A percentile compares a stretch with the other conserved stretches of the same genome.
phyloP scores from a whole-genome alignment of 805 yeast genomes.

The Candida quercuum region DNA sequence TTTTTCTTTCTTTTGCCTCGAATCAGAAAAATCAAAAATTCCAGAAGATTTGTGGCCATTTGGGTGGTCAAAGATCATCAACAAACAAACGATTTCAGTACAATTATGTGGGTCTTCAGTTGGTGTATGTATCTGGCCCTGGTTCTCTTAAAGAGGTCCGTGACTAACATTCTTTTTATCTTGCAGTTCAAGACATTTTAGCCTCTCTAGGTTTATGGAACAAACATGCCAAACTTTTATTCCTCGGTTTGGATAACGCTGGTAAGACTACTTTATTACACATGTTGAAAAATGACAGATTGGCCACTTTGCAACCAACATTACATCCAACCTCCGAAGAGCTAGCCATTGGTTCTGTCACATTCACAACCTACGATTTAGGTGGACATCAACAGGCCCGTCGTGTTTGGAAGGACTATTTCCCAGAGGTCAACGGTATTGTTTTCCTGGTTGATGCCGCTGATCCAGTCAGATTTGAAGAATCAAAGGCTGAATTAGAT shows the following conservation, averaged over 20 bases:
- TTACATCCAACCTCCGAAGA: slow-evolving; percentile 99
- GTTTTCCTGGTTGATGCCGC: slow-evolving; percentile 97
- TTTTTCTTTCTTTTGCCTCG: no score
- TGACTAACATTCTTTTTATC: neutral
- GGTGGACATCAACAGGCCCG: slow-evolving; percentile 99
- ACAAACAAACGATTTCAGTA: neutral
- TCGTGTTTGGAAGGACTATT: slow-evolving; percentile 98
- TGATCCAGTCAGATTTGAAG: slow-evolving; percentile 91
- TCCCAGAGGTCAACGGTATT: slow-evolving; percentile 98
- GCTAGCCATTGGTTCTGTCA: slow-evolving; percentile 90
- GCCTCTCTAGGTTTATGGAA: slow-evolving; percentile 82
- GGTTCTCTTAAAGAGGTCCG: no score
- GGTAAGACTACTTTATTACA: slow-evolving; percentile 91
- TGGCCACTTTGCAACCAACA: slow-evolving; percentile 97
- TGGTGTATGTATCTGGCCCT: slow-evolving; percentile 33
- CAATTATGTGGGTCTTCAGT: slow-evolving; percentile 37
- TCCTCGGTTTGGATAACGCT: slow-evolving; percentile 95
- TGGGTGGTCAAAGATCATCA: neutral
- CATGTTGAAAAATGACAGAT: slow-evolving; percentile 89
- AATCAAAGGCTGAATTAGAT: slow-evolving; percentile 91
- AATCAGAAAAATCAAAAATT: no score
- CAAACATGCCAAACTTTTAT: slow-evolving; percentile 93
- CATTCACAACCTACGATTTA: slow-evolving; percentile 95
- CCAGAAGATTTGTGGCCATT: neutral
- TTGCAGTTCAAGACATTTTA: slow-evolving; percentile 44